Conservation (phyloP, 2,329 filamentous ascomycete species). For the Dryadomyces quercivorus region DNA sequence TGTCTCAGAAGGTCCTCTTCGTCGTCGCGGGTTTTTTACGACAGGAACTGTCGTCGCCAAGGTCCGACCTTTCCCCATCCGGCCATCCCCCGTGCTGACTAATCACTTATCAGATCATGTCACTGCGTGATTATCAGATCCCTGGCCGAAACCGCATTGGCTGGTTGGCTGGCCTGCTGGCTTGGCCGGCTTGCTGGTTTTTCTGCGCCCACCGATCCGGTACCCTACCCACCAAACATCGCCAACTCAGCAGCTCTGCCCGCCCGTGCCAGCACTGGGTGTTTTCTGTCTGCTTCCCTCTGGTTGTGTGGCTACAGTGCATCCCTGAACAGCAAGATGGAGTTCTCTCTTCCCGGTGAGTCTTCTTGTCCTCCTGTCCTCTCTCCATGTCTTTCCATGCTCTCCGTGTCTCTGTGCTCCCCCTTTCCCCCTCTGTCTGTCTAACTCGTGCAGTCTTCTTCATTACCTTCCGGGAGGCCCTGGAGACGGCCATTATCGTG, state of each 20-base stretch:
- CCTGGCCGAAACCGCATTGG: not conserved
- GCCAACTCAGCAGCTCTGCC: not conserved
- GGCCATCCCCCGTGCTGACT: not conserved
- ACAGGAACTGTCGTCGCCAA: not conserved
- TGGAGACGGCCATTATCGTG: conserved; percentile 76
- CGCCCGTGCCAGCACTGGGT: not conserved
- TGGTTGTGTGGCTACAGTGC: too few relatives aligned
- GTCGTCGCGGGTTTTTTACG: not conserved
- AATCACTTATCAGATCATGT: not conserved
- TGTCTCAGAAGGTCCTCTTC: too few relatives aligned
- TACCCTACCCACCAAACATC: not conserved
- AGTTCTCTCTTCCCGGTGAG: not conserved
- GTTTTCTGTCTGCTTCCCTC: not conserved
- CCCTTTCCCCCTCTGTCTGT: not conserved
- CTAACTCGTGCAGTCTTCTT: conserved; percentile 68
- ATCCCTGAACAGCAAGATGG: not conserved
- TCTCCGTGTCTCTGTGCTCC: too few relatives aligned
- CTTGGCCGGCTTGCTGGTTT: too few relatives aligned
- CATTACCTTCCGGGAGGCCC: conserved; percentile 73
- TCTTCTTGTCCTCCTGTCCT: not conserved
- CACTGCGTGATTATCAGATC: not conserved
- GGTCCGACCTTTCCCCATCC: not conserved
- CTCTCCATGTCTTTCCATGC: too few relatives aligned
- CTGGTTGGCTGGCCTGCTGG: too few relatives aligned
- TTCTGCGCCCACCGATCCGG: not conserved